A percentile compares a stretch with the other conserved stretches of the same genome.
Evolutionary conservation across 2,329 filamentous ascomycete species (phyloP).

Genomic region (Septoria linicola): DNA sequence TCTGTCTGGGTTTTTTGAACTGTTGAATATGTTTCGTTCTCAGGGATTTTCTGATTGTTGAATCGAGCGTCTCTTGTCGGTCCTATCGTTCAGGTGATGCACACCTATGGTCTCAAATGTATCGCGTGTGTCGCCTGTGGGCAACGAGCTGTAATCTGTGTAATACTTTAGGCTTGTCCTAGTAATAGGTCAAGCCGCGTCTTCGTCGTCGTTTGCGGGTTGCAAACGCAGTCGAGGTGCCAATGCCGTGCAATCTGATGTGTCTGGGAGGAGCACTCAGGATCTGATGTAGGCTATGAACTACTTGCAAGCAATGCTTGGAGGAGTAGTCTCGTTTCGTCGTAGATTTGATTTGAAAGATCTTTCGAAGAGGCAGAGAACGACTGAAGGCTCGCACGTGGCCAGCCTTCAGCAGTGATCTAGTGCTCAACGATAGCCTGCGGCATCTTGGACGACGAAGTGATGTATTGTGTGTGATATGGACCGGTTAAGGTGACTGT

Average conservation of each 20-base stretch:
- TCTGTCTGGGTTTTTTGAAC: not conserved
- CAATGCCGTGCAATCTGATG: constrained; percentile 17
- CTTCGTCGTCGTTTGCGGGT: constrained; percentile 30
- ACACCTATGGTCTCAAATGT: constrained; percentile 8
- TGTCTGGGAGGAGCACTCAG: constrained; percentile 6
- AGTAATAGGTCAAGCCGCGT: constrained; percentile 22
- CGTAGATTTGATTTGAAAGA: constrained; percentile 30
- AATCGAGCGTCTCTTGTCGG: not conserved
- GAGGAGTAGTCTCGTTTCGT: constrained; percentile 27
- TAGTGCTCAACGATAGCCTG: constrained; percentile 39
- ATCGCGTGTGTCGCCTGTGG: constrained; percentile 31
- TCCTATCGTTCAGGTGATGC: not conserved
- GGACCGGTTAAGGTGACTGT: constrained; percentile 13
- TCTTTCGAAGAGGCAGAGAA: constrained; percentile 35
- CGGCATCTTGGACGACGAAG: constrained; percentile 40
- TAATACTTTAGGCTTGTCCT: constrained; percentile 23
- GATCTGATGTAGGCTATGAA: constrained; percentile 14
- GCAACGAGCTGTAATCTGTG: constrained; percentile 29
- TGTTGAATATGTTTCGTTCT: not conserved
- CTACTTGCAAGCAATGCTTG: constrained; percentile 28
- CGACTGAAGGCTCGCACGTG: constrained; percentile 34
- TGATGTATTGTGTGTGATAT: constrained; percentile 23
- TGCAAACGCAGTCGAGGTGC: constrained; percentile 22
- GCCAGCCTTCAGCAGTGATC: constrained; percentile 37
- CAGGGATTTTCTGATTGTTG: not conserved